A percentile compares a stretch with the other conserved stretches of the same genome.
Evolutionary conservation across 768 basidiomycete genomes (phyloP).

Genomic region (Pisolithus tinctorius): DNA sequence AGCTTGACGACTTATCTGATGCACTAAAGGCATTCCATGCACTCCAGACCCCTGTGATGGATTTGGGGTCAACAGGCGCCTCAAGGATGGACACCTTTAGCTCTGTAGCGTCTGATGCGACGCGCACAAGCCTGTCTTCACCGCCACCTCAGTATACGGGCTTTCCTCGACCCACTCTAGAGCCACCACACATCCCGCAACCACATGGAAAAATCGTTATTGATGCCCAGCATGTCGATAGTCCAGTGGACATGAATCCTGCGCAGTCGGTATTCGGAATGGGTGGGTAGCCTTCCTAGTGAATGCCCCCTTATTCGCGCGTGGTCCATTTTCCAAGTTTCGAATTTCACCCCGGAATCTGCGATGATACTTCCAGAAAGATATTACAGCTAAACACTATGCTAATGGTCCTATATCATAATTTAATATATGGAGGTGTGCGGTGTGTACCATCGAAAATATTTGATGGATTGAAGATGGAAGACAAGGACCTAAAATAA

Average conservation of each 20-base stretch:
- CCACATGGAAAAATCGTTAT: conserved; percentile 16
- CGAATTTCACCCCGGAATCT: too few relatives aligned
- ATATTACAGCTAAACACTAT: too few relatives aligned
- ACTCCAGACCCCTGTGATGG: conserved; percentile 35
- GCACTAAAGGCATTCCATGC: conserved; percentile 39
- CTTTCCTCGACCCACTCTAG: conserved; percentile 12
- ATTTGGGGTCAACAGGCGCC: conserved; percentile 18
- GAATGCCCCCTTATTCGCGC: background rate
- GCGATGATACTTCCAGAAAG: too few relatives aligned
- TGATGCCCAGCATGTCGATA: conserved; percentile 21
- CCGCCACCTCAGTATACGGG: conserved; percentile 3
- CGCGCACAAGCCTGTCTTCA: conserved; percentile 13
- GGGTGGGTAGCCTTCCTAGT: background rate
- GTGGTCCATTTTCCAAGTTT: too few relatives aligned
- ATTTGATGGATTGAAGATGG: too few relatives aligned
- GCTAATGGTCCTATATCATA: too few relatives aligned
- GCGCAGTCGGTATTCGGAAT: conserved; percentile 5
- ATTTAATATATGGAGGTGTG: too few relatives aligned
- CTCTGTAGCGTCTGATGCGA: conserved; percentile 15
- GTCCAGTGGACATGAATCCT: conserved; percentile 22
- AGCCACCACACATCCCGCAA: background rate
- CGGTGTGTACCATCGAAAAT: too few relatives aligned
- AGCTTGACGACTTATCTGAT: conserved; percentile 26
- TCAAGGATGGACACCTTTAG: conserved; percentile 28
- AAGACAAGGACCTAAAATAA: too few relatives aligned